Base-by-base conservation (phyloP, 768 basidiomycete species). In the Mycena belliarum region DNA sequence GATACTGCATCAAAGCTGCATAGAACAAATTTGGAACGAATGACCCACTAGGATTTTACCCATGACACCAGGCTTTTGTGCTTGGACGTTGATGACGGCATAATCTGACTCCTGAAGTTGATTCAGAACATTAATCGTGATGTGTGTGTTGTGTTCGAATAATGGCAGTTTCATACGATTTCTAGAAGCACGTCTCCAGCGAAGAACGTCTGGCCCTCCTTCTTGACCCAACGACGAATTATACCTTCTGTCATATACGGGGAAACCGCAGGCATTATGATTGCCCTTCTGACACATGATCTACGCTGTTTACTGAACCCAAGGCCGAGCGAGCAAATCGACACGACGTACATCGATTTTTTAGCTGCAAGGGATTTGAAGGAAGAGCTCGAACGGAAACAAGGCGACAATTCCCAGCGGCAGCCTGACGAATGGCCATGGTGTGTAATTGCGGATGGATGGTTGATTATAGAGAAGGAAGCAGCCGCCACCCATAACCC, bases 241-340 rank as follows among this genome's bases (percentile, higher is more conserved):
- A 86, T 90, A 26, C 91, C 92, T 69, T 90, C 87, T 1, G 88
- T 91, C 87, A 94, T 91, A 23, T 90, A 88, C n/a, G 89, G 91
- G 9, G 87, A 91, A 88, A 95, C 88, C 51, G 90, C 89, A 29
- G 93, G 92, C 90, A 94, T 93, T 63, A 76, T 66, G 29, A 78
- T 79, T 15, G 72, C 73, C 46, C 75, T 70, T 50, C 72, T 65
- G 37, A 63, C 61, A 52, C 68, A 51, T n/a, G 74, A 74, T 28
- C 68, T 66, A 60, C 66, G 69, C 76, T 77, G 47, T 23, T 47
- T 4, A n/a, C 11, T 25, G 25, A 14, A 9, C 9, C 3, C 15
- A n/a, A 1, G 14, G 29, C 11, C 26, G n/a, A 49, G 18, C 16
- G 2, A 5, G 14, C 7, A 7, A 20, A 2, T 7, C 18, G 11